Percentiles rank a stretch among this genome's conserved stretches.
These are phyloP conservation scores for Papiliotrema laurentii DNA, from an alignment of 1,284 basidiomycete genomes.

Conservation along the genomic window DNA sequence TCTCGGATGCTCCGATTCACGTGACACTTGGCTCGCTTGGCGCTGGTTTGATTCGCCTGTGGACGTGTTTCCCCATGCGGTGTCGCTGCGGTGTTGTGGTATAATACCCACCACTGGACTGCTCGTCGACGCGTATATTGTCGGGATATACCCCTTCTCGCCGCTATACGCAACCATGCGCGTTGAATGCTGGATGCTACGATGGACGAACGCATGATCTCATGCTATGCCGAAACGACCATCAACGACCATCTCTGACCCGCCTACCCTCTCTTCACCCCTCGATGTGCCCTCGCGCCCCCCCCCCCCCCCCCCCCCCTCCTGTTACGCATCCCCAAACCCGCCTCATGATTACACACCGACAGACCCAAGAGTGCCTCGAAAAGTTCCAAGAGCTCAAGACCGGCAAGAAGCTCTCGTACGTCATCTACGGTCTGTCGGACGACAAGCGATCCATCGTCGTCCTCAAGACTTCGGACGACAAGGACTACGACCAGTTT, in stretches of 20 bases:
- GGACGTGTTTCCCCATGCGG: not conserved
- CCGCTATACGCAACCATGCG: too few species aligned
- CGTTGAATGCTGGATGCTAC: too few species aligned
- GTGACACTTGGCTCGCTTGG: not conserved
- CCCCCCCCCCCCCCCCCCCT: not conserved
- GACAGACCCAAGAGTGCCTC: conserved; percentile 55
- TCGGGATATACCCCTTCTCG: too few species aligned
- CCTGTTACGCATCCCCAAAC: not conserved
- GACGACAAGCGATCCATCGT: conserved; percentile 66
- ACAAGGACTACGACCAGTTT: conserved; percentile 70
- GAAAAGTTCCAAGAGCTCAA: conserved; percentile 70
- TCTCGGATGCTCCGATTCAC: not conserved
- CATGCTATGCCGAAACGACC: too few species aligned
- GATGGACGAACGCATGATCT: too few species aligned
- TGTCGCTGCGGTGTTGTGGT: too few species aligned
- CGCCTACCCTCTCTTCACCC: too few species aligned
- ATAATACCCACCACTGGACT: too few species aligned
- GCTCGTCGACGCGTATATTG: too few species aligned
- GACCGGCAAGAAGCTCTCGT: conserved; percentile 75
- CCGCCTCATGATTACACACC: not conserved
- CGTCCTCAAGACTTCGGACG: conserved; percentile 59
- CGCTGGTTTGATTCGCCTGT: not conserved
- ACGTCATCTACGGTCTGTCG: conserved; percentile 77
- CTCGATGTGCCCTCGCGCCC: too few species aligned
- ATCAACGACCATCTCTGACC: not conserved